Conservation (phyloP, 352 stramenopile genomes). For the Phytopythium helicoides region DNA sequence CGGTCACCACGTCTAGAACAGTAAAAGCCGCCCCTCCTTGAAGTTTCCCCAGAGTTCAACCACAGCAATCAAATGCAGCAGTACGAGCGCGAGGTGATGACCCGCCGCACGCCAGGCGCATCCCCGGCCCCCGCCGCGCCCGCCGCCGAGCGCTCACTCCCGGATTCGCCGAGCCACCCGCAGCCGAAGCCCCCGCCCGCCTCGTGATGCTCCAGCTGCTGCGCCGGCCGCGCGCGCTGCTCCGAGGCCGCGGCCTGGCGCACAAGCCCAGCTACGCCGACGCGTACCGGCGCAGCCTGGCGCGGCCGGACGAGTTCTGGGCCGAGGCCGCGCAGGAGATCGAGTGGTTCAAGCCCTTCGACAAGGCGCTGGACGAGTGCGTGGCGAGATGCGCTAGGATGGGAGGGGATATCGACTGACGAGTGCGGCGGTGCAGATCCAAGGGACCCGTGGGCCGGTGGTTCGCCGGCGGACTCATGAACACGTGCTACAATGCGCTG, state of each 20-base stretch:
- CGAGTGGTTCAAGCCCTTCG: constrained; percentile 52
- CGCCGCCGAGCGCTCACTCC: not conserved
- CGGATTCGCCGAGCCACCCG: not conserved
- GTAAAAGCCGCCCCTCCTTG: no score
- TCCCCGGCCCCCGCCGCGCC: no score
- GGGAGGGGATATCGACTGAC: not conserved
- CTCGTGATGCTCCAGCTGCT: constrained; percentile 1
- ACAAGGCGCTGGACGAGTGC: constrained; percentile 40
- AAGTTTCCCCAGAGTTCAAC: no score
- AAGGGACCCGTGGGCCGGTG: constrained; percentile 32
- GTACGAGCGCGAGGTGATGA: no score
- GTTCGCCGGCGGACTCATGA: constrained; percentile 63
- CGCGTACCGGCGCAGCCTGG: constrained; percentile 42
- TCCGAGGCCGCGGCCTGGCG: not conserved
- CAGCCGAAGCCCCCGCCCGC: no score
- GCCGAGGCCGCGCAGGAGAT: constrained; percentile 47
- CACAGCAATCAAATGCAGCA: no score
- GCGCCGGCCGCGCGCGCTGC: not conserved
- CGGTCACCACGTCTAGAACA: no score
- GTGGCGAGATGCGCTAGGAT: not conserved
- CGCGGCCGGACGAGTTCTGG: constrained; percentile 45
- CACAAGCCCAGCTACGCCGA: constrained; percentile 36
- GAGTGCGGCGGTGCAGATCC: constrained; percentile 16
- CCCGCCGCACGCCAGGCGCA: no score
- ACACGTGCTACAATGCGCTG: constrained; percentile 66